phyloP scores from a whole-genome alignment of 2,329 filamentous ascomycete species.

The Metarhizium robertsii region DNA sequence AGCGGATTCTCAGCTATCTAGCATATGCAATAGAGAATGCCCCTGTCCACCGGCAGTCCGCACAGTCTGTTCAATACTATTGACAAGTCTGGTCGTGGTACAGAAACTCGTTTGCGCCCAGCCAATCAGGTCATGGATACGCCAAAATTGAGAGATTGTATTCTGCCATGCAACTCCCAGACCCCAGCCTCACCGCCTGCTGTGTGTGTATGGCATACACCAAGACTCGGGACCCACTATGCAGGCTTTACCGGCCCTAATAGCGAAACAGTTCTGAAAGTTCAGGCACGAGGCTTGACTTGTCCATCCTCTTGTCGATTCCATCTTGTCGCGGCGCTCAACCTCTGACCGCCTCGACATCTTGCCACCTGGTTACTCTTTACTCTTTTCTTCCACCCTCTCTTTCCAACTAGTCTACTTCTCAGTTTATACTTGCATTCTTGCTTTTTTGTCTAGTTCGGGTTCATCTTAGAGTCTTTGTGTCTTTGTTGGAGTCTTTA shows the following conservation, averaged over 20 bases:
- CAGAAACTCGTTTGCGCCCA: background rate
- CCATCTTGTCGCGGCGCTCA: background rate
- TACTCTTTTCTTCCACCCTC: background rate
- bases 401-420: background rate
- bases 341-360: no score
- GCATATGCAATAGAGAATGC: background rate
- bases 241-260: no score
- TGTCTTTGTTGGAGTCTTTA: background rate
- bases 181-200: background rate
- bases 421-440: background rate
- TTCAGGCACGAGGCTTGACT: background rate
- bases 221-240: background rate
- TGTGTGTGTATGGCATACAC: background rate
- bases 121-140: slow-evolving; percentile 4
- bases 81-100: background rate
- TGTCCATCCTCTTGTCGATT: background rate
- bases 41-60: background rate
- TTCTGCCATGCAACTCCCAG: background rate
- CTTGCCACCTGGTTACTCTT: background rate
- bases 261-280: background rate
- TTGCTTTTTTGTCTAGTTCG: background rate
- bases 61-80: background rate
- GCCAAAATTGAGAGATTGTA: background rate
- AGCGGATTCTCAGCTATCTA: background rate
- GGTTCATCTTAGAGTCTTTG: background rate